phyloP scores from a whole-genome alignment of 2,329 filamentous ascomycete genomes.

The Botrytis aclada region DNA sequence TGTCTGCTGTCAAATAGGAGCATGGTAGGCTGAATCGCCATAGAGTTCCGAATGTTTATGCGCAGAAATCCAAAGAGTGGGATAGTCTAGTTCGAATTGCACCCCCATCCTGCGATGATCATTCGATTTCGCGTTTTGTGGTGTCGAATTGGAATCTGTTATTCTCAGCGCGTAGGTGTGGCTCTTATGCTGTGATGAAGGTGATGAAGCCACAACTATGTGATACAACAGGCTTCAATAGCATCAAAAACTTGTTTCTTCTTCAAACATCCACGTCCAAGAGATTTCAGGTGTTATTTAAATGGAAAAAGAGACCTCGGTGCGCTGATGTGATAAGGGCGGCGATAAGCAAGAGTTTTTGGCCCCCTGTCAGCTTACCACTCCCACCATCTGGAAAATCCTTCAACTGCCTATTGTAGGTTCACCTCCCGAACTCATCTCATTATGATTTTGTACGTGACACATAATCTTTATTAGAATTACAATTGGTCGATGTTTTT shows the following conservation, averaged over 20 bases:
- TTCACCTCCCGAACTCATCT: background rate
- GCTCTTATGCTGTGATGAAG: background rate
- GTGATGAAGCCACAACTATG: background rate
- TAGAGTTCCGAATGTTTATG: background rate
- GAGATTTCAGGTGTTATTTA: background rate
- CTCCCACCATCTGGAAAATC: background rate
- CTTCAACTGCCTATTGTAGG: slow-evolving; percentile 1
- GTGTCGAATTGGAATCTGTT: background rate
- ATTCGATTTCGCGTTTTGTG: background rate
- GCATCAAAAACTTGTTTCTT: background rate
- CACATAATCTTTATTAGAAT: background rate
- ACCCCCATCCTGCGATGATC: background rate
- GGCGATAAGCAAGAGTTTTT: slow-evolving; percentile 3
- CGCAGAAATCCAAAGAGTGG: background rate
- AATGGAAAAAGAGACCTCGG: background rate
- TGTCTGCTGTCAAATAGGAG: background rate
- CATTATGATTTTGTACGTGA: background rate
- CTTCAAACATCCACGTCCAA: background rate
- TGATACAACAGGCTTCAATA: background rate
- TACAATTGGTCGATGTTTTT: background rate
- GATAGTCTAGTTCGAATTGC: background rate
- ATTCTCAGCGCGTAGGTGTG: background rate
- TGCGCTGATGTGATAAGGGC: slow-evolving; percentile 10
- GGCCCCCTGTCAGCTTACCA: slow-evolving; percentile 2
- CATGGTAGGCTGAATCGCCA: background rate